Conservation (phyloP, 495 filamentous ascomycete genomes). For the Xylaria palmicola region DNA sequence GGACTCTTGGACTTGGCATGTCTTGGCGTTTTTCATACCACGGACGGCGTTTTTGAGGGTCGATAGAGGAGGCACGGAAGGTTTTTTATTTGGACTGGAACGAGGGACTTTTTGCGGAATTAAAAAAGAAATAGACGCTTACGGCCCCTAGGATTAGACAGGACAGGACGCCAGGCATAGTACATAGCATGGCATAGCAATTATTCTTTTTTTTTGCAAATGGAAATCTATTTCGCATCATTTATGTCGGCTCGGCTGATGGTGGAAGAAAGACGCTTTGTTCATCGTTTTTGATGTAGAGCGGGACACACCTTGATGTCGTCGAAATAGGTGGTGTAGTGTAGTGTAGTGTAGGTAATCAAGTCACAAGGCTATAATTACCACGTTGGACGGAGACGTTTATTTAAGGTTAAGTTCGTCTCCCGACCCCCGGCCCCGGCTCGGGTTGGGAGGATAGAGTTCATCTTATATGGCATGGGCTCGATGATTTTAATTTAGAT, state of each 20-base stretch:
- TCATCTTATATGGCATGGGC: not conserved
- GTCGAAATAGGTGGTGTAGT: no score
- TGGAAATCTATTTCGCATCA: not conserved
- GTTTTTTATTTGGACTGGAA: not conserved
- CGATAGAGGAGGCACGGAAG: conserved; percentile 1
- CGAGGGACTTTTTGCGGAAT: not conserved
- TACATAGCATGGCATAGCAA: conserved; percentile 7
- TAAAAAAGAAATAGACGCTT: not conserved
- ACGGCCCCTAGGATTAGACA: conserved; percentile 2
- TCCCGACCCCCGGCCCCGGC: no score
- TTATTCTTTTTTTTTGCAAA: not conserved
- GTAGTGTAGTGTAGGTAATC: no score
- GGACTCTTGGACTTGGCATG: conserved; percentile 2
- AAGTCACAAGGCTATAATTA: no score
- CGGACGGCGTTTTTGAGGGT: conserved; percentile 9
- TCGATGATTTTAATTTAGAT: no score
- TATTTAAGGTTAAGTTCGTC: not conserved
- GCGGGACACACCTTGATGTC: no score
- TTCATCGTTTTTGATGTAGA: no score
- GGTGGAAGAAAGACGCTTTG: not conserved
- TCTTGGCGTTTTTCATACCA: conserved; percentile 8
- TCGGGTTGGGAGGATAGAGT: not conserved
- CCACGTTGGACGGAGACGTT: not conserved
- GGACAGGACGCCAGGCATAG: conserved; percentile 2
- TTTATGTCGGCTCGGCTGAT: not conserved